Percentiles rank a stretch among this genome's conserved stretches.
phyloP scores from a whole-genome alignment of 192 early-diverging fungal species.

The Podila epigama region DNA sequence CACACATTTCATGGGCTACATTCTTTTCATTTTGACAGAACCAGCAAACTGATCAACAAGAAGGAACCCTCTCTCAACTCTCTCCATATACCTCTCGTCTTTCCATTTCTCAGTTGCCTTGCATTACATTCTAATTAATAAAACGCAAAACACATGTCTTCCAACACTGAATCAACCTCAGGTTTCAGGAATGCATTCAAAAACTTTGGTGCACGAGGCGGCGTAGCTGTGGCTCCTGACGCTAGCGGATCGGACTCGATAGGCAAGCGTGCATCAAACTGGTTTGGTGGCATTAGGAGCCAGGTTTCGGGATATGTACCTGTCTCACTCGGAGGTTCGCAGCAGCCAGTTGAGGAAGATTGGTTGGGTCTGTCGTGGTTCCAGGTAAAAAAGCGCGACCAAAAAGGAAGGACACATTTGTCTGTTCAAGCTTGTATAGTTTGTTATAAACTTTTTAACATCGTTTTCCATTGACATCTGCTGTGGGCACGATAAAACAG shows the following conservation, averaged over 20 bases:
- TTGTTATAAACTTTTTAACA: neutral
- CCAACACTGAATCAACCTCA: conserved; percentile 53
- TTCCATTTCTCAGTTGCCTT: too few relatives aligned
- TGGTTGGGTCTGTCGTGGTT: conserved; percentile 46
- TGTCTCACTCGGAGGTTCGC: conserved; percentile 35
- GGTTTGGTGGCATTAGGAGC: conserved; percentile 35
- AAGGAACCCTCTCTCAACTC: too few relatives aligned
- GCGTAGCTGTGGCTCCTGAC: conserved; percentile 12
- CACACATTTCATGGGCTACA: too few relatives aligned
- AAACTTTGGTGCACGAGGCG: conserved; percentile 50
- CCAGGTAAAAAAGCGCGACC: too few relatives aligned
- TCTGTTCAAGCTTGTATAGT: too few relatives aligned
- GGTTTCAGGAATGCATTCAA: conserved; percentile 57
- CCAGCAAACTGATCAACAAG: too few relatives aligned
- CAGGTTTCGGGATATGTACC: conserved; percentile 45
- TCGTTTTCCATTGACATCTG: neutral
- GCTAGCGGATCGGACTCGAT: neutral
- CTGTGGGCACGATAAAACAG: neutral
- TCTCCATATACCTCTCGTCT: too few relatives aligned
- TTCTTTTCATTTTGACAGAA: too few relatives aligned
- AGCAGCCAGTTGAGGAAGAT: conserved; percentile 37
- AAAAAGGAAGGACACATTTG: too few relatives aligned
- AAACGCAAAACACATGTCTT: conserved; percentile 38
- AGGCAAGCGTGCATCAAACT: conserved; percentile 18
- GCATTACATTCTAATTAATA: neutral